Conservation (phyloP, 2,329 filamentous ascomycete genomes). For the Trichoderma gracile region DNA sequence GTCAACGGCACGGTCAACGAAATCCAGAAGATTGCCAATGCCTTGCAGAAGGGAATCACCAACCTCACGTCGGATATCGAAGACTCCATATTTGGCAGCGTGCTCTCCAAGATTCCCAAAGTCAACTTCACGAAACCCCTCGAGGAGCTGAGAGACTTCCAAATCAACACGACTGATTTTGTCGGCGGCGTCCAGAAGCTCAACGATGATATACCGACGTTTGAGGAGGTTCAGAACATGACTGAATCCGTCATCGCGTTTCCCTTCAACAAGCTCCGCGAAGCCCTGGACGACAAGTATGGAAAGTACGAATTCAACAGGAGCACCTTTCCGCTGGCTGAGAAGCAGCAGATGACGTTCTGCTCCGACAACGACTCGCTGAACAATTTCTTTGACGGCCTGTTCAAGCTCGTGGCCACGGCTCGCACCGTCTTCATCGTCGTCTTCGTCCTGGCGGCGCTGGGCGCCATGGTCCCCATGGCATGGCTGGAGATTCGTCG, state of each 20-base stretch:
- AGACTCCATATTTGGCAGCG: constrained; percentile 52
- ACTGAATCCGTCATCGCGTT: constrained; percentile 71
- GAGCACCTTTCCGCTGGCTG: constrained; percentile 75
- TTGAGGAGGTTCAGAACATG: constrained; percentile 79
- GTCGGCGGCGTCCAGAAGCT: constrained; percentile 69
- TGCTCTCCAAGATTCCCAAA: constrained; percentile 45
- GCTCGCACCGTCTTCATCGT: constrained; percentile 75
- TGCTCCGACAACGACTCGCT: constrained; percentile 84
- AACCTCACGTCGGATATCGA: constrained; percentile 49
- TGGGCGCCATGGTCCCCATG: constrained; percentile 76
- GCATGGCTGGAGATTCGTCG: constrained; percentile 76
- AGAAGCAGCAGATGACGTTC: constrained; percentile 80
- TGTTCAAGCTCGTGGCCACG: constrained; percentile 65
- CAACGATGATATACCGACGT: constrained; percentile 78
- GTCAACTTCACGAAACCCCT: constrained; percentile 68
- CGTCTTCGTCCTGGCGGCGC: constrained; percentile 69
- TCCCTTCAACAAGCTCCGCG: constrained; percentile 80
- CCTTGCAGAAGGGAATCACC: constrained; percentile 51
- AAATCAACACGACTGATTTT: constrained; percentile 66
- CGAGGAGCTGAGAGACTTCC: constrained; percentile 66
- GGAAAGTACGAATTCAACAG: constrained; percentile 76
- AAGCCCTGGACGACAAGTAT: constrained; percentile 69
- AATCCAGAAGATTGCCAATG: constrained; percentile 59
- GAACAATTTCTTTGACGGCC: constrained; percentile 75
- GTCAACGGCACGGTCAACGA: constrained; percentile 57